phyloP scores from a whole-genome alignment of 139 green algal genomes.

The Mychonastes homosphaera region DNA sequence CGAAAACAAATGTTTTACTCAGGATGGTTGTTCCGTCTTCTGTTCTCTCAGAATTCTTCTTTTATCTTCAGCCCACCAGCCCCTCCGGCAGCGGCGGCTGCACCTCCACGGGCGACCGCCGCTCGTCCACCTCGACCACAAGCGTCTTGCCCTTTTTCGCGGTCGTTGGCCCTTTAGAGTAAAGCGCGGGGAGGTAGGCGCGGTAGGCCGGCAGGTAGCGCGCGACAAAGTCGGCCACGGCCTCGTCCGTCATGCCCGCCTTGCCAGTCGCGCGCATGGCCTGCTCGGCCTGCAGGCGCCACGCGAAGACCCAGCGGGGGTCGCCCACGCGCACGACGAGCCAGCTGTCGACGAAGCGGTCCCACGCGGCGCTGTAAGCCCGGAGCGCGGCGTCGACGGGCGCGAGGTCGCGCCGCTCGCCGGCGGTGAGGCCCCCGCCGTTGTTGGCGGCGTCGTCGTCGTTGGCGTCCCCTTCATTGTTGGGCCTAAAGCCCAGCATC shows the following conservation, averaged over 20 bases:
- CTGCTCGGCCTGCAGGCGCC: conserved; percentile 82
- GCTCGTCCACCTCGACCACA: conserved; percentile 63
- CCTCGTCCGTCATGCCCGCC: conserved; percentile 80
- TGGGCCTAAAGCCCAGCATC: conserved; percentile 82
- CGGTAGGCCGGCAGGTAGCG: conserved; percentile 93
- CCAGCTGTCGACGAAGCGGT: conserved; percentile 81
- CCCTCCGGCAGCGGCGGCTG: conserved; percentile 32
- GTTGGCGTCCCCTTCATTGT: conserved; percentile 20
- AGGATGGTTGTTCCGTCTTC: conserved; percentile 4
- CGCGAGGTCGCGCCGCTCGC: conserved; percentile 46
- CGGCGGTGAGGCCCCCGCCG: no score
- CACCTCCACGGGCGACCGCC: conserved; percentile 30
- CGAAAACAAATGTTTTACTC: not conserved
- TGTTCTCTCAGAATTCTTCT: not conserved
- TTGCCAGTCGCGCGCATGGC: conserved; percentile 69
- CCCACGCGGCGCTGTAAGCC: conserved; percentile 64
- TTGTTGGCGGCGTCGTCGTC: conserved; percentile 18
- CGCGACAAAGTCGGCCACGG: conserved; percentile 83
- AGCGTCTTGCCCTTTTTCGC: conserved; percentile 39
- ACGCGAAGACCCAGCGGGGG: conserved; percentile 50
- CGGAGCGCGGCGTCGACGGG: conserved; percentile 58
- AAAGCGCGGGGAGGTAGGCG: conserved; percentile 83
- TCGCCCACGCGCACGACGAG: conserved; percentile 83
- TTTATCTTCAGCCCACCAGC: not conserved
- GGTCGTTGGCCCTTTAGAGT: conserved; percentile 59